Evolutionary conservation across 306 rosid species (phyloP).

Genomic region (Spatholobus suberectus): DNA sequence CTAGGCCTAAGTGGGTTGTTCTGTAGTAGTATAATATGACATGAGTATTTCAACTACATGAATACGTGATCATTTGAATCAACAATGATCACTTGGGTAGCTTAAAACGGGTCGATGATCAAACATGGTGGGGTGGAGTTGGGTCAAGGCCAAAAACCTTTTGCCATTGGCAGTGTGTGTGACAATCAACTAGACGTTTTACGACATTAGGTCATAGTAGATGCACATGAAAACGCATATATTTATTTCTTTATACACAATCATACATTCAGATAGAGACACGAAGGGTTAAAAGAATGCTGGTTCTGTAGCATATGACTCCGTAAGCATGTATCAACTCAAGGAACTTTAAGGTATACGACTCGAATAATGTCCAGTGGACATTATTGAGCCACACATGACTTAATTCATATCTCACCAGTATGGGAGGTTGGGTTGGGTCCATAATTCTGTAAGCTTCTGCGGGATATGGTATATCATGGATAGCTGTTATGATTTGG

Average conservation of each 20-base stretch:
- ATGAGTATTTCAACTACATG: neutral
- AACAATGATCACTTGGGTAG: neutral
- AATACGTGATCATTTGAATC: neutral
- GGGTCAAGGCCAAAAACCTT: neutral
- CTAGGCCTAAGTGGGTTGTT: neutral
- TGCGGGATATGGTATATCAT: neutral
- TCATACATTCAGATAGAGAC: constrained; percentile 35
- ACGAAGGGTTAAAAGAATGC: neutral
- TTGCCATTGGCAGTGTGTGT: constrained; percentile 20
- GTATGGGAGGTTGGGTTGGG: constrained; percentile 23
- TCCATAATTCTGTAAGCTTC: constrained; percentile 20
- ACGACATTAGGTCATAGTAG: neutral
- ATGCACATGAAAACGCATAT: neutral
- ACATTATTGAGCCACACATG: constrained; percentile 25
- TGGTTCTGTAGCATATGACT: constrained; percentile 9
- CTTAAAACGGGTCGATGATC: neutral
- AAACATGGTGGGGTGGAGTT: constrained; percentile 20
- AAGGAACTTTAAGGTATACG: constrained; percentile 3
- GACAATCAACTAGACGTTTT: neutral
- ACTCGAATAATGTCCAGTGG: neutral
- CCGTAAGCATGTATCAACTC: constrained; percentile 28
- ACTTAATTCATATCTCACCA: neutral
- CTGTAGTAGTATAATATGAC: neutral
- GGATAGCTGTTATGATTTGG: constrained; percentile 8
- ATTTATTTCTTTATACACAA: constrained; percentile 1